Base-by-base conservation (phyloP, 805 yeast genomes). In the Ogataea corticis region DNA sequence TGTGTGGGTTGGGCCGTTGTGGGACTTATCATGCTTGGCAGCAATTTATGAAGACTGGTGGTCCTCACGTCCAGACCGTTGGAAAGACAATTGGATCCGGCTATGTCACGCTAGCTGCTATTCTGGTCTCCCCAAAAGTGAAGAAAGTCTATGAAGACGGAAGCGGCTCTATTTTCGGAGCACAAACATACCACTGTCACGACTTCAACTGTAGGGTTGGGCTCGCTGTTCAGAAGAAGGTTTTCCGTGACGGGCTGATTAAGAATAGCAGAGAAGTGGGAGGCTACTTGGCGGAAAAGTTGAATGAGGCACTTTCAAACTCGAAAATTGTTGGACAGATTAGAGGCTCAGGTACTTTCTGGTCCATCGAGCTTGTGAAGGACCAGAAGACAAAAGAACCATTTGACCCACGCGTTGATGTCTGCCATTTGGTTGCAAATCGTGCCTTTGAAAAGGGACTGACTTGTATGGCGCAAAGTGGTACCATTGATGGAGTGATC, bases 1-100 rank as follows among this genome's bases (percentile, higher is more conserved):
- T 76, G 79, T 75, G 76, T 55, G 82, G 82, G 18, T 67, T 75
- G 29, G 80, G 80, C 28, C 68, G 82, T 54, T 61, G 69, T 47
- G 80, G 80, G 34, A 64, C 67, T 15, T 66, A 68, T 39, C 71
- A 72, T 56, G 76, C 79, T 34, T 75, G 45, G 46, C 45, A 48
- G 18, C 50, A 47, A 21, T 47, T 34, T 28, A 27, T 47, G 28
- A 44, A 19, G 72, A 48, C 37, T 18, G 70, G 25, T 18, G 70
- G 25, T 9, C 80, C 80, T 37, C 79, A 75, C 55, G 62, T 75
- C 30, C 72, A 70, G 55, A 67, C 73, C 13, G 67, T 66, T 42
- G 80, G 79, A 42, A 75, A 75, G 55, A 69, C 77, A 18, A 56
- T 75, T 14, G 73, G 75, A 32, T 67, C 74, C 17, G 80, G 80